Conservation (phyloP, 2,329 filamentous ascomycete genomes). For the Arthrobotrys sinensis region DNA sequence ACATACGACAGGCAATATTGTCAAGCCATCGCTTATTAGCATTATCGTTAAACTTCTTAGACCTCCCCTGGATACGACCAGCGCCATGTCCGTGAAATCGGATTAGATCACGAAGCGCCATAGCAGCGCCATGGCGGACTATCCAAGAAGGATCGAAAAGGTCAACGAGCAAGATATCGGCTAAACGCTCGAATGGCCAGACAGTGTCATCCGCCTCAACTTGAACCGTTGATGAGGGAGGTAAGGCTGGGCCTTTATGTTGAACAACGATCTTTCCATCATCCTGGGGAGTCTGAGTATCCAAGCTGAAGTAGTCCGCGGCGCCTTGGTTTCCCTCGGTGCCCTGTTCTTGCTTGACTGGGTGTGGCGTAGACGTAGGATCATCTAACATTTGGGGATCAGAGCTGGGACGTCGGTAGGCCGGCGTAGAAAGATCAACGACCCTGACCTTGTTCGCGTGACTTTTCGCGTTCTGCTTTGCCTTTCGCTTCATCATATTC, state of each 20-base stretch:
- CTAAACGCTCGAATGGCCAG: slow-evolving; percentile 95
- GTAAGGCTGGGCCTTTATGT: slow-evolving; percentile 81
- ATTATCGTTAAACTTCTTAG: slow-evolving; percentile 80
- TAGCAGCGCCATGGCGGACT: slow-evolving; percentile 93
- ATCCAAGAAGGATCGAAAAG: slow-evolving; percentile 96
- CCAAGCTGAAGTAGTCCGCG: slow-evolving; percentile 90
- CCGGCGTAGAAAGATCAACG: slow-evolving; percentile 80
- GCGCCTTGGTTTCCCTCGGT: slow-evolving; percentile 74
- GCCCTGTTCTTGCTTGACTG: slow-evolving; percentile 75
- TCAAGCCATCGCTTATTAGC: slow-evolving; percentile 91
- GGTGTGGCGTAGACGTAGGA: slow-evolving; percentile 69
- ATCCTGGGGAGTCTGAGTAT: slow-evolving; percentile 84
- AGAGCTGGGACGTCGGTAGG: slow-evolving; percentile 64
- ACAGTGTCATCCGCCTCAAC: slow-evolving; percentile 86
- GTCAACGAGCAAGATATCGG: slow-evolving; percentile 93
- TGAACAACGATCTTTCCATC: slow-evolving; percentile 93
- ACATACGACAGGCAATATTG: slow-evolving; percentile 92
- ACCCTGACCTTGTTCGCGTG: slow-evolving; percentile 91
- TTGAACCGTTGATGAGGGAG: slow-evolving; percentile 83
- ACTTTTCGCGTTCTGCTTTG: slow-evolving; percentile 89
- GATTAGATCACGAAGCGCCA: slow-evolving; percentile 92
- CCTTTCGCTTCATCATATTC: slow-evolving; percentile 93
- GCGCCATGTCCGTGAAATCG: slow-evolving; percentile 90
- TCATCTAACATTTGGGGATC: slow-evolving; percentile 68
- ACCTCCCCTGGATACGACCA: slow-evolving; percentile 81